phyloP scores from a whole-genome alignment of 164 flowering plant species.

The Stephania yunnanensis region DNA sequence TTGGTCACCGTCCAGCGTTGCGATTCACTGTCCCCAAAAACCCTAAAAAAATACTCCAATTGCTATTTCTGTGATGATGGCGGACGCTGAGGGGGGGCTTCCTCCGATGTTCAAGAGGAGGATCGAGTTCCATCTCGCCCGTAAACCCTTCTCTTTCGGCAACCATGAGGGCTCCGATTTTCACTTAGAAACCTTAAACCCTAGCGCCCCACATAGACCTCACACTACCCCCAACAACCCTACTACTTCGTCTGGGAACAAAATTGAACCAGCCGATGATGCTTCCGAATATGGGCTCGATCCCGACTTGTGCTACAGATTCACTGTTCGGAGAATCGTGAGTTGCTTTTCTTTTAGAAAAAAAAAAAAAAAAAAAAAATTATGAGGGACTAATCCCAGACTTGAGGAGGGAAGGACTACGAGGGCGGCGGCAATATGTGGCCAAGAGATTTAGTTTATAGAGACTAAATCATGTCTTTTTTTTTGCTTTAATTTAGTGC shows the following conservation, averaged over 20 bases:
- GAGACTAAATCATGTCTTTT: too few species aligned
- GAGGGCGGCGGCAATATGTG: too few species aligned
- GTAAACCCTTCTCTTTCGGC: slow-evolving; percentile 31
- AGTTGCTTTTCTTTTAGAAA: slow-evolving; percentile 19
- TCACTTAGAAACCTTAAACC: slow-evolving; percentile 62
- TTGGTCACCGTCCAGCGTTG: background rate
- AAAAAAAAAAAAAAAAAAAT: too few species aligned
- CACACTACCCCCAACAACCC: slow-evolving; percentile 5
- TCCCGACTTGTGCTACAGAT: slow-evolving; percentile 58
- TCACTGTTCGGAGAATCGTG: slow-evolving; percentile 64
- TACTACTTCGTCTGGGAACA: slow-evolving; percentile 21
- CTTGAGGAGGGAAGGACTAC: too few species aligned
- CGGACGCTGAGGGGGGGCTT: slow-evolving; percentile 7
- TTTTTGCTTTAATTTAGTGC: background rate
- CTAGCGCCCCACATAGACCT: slow-evolving; percentile 19
- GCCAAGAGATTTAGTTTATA: too few species aligned
- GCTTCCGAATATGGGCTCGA: slow-evolving; percentile 41
- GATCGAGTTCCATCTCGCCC: slow-evolving; percentile 56
- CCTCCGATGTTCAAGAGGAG: slow-evolving; percentile 24
- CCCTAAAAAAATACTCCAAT: too few species aligned
- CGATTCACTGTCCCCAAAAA: too few species aligned
- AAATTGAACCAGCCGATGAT: slow-evolving; percentile 25
- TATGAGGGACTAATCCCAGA: too few species aligned
- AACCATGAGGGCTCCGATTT: slow-evolving; percentile 34
- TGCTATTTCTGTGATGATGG: too few species aligned